A percentile compares a stretch with the other conserved stretches of the same genome.
phyloP scores from a whole-genome alignment of 306 rosid genomes.

The Mimosa bimucronata region DNA sequence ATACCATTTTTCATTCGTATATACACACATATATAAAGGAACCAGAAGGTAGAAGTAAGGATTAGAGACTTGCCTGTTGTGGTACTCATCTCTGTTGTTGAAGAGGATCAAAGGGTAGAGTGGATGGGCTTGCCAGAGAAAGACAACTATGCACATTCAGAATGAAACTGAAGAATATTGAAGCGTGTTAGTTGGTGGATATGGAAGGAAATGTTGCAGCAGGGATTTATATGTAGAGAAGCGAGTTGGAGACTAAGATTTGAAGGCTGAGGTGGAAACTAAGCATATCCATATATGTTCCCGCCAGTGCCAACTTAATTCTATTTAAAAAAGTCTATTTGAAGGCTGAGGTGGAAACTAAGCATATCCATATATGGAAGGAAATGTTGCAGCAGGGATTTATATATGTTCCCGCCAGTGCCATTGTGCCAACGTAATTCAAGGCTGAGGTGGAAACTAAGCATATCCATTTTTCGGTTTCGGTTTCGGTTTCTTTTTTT shows the following conservation, averaged over 20 bases:
- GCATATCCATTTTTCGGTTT: too few species aligned
- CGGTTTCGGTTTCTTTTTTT: too few species aligned
- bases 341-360: too few species aligned
- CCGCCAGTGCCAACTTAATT: too few species aligned
- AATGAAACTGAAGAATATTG: neutral
- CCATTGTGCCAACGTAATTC: too few species aligned
- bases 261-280: neutral
- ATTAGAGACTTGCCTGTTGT: conserved; percentile 47
- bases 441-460: too few species aligned
- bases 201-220: neutral
- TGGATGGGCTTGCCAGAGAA: conserved; percentile 75
- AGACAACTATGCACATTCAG: conserved; percentile 78
- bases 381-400: too few species aligned
- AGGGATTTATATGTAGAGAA: neutral
- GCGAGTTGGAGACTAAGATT: neutral
- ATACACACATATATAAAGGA: neutral
- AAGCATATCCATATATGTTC: neutral
- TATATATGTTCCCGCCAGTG: too few species aligned
- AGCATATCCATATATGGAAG: too few species aligned
- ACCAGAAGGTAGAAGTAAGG: neutral
- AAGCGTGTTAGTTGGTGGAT: neutral
- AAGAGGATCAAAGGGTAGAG: conserved; percentile 60
- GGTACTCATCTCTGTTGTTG: conserved; percentile 66
- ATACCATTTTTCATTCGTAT: neutral
- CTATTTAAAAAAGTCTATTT: too few species aligned